Evolutionary conservation across 306 rosid genomes (phyloP), one percentile per base, ranked within the genome.

Genomic region (Calophaca sinica): DNA sequence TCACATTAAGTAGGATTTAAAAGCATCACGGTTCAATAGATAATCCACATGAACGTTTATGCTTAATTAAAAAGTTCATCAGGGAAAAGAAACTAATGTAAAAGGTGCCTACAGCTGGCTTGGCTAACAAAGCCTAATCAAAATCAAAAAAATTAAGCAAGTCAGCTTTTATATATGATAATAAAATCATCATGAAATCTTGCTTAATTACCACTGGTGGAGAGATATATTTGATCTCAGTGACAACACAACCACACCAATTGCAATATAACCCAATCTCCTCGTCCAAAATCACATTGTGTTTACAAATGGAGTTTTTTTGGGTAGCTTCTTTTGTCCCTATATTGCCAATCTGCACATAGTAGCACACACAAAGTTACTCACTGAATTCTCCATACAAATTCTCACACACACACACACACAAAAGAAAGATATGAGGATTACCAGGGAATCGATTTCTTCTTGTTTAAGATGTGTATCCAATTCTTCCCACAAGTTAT

Each of bases 241-340:
- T 15, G 0, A 0, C 4, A 28, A 77, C 2, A 45, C 7, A 46
- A 49, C 8, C 10, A 54, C 87, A 84, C 11, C 5, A 2, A 61
- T 6, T 66, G 82, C 87, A 84, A 5, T 10, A 4, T 4, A 29
- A 20, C 31, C 87, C 87, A 15, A 77, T 76, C 58, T 84, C 13
- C 6, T 80, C 85, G 10, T 84, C 79, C 4, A 57, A 29, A 26
- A 0, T 1, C 0, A 54, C 5, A 3, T 68, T 50, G n/a, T 84
- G 87, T 31, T 70, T 74, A 59, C 87, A 84, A 9, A 1, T 4
- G 9, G 5, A 20, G 11, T 20, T 4, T 57, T 14, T 7, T 48
- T 44, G 15, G 1, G 2, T 9, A 42, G 14, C 41, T 65, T 67
- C 82, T 13, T 29, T 38, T 38, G 6, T 36, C 12, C 13, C 33